Base-by-base conservation (phyloP, 768 basidiomycete species). In the Hericium erinaceus region DNA sequence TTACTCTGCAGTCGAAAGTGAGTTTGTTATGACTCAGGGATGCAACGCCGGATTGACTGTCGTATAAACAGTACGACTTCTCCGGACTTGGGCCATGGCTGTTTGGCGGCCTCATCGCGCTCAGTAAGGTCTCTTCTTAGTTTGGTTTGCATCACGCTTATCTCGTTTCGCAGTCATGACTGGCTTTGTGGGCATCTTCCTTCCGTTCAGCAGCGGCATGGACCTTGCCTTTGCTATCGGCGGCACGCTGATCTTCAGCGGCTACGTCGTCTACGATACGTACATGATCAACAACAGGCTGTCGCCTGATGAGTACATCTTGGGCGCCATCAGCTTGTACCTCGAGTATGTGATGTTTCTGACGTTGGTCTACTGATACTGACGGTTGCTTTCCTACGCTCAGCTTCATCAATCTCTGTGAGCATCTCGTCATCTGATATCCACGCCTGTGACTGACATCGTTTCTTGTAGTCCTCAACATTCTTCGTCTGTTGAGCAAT, bases 1-100 rank as follows among this genome's bases (percentile, higher is more conserved):
- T 97, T 76, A 98, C 97, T 0, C 77, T 97, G 69, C 94, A 95
- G 70, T 91, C 89, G 58, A 95, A 95, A 78, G 89, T 88, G 60
- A 18, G 76, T 55, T 12, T n/a, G 22, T 0, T 10, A 13, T 20
- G 22, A 33, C 16, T 11, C 20, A 24, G 50, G 4, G 46, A 57
- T 39, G 60, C 20, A 16, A 18, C 48, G 13, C 55, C n/a, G 39
- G 51, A 18, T 54, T 33, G 9, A 33, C 33, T 0, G 9, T 26
- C 9, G 9, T 33, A 4, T 33, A 33, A 3, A 44, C 63, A 92
- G 89, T 97, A 92, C 72, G 95, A 98, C 74, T 98, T 99, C 73
- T 87, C 85, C 12, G 89, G 89, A 55, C 82, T 97, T 75, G 94
- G 85, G 0, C 90, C 95, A 1, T 95, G 87, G 82, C 78, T 98